These are phyloP conservation scores for Paraglomus occultum DNA, from an alignment of 192 early-diverging fungal species.

Conservation along the genomic window DNA sequence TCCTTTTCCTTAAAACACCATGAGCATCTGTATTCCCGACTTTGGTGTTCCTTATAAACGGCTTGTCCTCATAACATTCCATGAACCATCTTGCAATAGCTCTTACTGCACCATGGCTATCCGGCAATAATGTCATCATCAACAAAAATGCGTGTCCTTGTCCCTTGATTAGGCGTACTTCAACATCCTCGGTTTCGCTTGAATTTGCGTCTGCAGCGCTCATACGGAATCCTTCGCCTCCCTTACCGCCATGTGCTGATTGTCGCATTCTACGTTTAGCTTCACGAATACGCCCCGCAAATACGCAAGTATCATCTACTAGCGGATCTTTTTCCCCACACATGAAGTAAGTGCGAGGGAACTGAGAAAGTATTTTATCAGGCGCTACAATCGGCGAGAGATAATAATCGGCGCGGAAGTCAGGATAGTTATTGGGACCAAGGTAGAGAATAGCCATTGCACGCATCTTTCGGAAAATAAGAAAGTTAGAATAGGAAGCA, in stretches of 20 bases:
- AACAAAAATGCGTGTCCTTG: slow-evolving; percentile 62
- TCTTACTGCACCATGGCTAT: slow-evolving; percentile 51
- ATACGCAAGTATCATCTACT: slow-evolving; percentile 93
- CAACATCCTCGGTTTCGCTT: slow-evolving; percentile 40
- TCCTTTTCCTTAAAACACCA: neutral
- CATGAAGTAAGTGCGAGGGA: slow-evolving; percentile 88
- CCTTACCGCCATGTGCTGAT: slow-evolving; percentile 16
- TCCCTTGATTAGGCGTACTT: slow-evolving; percentile 73
- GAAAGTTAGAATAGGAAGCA: neutral
- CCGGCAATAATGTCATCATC: slow-evolving; percentile 74
- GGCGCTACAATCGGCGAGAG: slow-evolving; percentile 86
- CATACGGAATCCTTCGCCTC: slow-evolving; percentile 47
- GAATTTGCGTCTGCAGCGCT: slow-evolving; percentile 13
- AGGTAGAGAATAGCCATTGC: slow-evolving; percentile 81
- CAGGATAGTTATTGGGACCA: slow-evolving; percentile 72
- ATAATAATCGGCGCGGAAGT: slow-evolving; percentile 81
- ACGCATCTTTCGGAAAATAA: slow-evolving; percentile 49
- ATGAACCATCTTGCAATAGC: slow-evolving; percentile 36
- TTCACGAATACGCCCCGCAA: slow-evolving; percentile 80
- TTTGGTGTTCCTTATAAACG: neutral
- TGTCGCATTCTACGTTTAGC: slow-evolving; percentile 63
- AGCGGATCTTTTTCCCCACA: slow-evolving; percentile 97
- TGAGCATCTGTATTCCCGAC: neutral
- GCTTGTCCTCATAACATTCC: slow-evolving; percentile 3
- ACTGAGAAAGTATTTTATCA: slow-evolving; percentile 78